Evolutionary conservation across 805 yeast species (phyloP), one percentile per base, ranked within the genome.

Genomic region (Ogataea paradorogensis): DNA sequence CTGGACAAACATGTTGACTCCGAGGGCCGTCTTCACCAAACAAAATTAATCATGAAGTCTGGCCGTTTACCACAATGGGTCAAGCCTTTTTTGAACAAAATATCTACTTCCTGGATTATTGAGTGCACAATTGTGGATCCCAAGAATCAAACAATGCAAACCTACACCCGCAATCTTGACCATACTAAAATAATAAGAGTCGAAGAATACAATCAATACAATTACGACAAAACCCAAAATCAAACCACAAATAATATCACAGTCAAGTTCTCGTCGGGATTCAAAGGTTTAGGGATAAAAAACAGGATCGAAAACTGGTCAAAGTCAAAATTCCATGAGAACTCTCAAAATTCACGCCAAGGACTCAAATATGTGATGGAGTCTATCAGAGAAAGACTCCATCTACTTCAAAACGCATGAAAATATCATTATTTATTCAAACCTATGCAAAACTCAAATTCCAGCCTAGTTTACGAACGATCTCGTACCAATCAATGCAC

Each of bases 301-400:
- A 78, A 79, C 54, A 71, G 81, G 47, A 85, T 90, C 37, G 98
- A 90, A 61, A 69, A 70, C 24, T 88, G 96, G 95, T 79, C 95
- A 21, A 80, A 76, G 52, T 70, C 70, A 15, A 75, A 74, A 58
- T 87, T 90, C 58, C 70, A 76, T 32, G 81, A 80, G 40, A 84
- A 88, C 56, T 66, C 85, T 45, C 66, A 62, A 38, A 78, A 76
- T 48, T 78, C 89, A 13, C 73, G 86, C 47, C 66, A 74, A 46
- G 96, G 96, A 3, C 74, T 90, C 73, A 67, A 76, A 36, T 77
- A 75, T 59, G 96, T 87, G 14, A 84, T 90, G 88, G 78, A 80
- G 11, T 47, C 47, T 10, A 55, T 61, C 26, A 50, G 61, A 30
- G 50, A 46, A 16, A 39, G 53, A 23, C 42, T 58, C 26, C 33